Conservation (phyloP, 148 eudicot species). For the Talinum fruticosum region DNA sequence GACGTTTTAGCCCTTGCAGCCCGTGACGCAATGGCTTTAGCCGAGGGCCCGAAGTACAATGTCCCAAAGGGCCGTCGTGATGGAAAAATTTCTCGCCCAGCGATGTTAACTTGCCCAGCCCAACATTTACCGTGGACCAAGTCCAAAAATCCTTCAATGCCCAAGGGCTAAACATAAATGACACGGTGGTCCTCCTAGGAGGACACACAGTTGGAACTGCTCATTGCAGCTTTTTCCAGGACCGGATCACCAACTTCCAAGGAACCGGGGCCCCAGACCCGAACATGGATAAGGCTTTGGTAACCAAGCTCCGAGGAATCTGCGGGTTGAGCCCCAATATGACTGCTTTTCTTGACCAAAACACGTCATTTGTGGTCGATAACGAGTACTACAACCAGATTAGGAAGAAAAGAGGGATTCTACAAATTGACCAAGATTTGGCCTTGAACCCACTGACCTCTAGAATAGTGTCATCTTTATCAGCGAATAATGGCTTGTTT, state of each 20-base stretch:
- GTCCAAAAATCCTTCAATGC: conserved; percentile 12
- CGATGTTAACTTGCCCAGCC: conserved; percentile 22
- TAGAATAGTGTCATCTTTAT: conserved; percentile 17
- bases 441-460: conserved; percentile 16
- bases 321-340: background rate
- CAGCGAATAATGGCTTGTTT: conserved; percentile 19
- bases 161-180: conserved; percentile 9
- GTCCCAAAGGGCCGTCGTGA: conserved; percentile 24
- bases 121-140: conserved; percentile 10
- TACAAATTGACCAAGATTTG: conserved; percentile 26
- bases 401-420: conserved; percentile 15
- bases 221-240: conserved; percentile 22
- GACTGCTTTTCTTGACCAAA: conserved; percentile 22
- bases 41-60: conserved; percentile 19
- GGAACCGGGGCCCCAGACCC: conserved; percentile 20
- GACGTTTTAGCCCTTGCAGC: conserved; percentile 26
- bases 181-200: conserved; percentile 26
- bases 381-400: conserved; percentile 22
- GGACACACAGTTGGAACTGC: conserved; percentile 29
- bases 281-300: conserved; percentile 15
- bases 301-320: background rate
- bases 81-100: conserved; percentile 11
- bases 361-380: conserved; percentile 25
- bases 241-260: conserved; percentile 20
- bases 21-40: conserved; percentile 15